Evolutionary conservation across 2,329 filamentous ascomycete species (phyloP), one percentile per base, ranked within the genome.

Genomic region (Cryphonectria japonica): DNA sequence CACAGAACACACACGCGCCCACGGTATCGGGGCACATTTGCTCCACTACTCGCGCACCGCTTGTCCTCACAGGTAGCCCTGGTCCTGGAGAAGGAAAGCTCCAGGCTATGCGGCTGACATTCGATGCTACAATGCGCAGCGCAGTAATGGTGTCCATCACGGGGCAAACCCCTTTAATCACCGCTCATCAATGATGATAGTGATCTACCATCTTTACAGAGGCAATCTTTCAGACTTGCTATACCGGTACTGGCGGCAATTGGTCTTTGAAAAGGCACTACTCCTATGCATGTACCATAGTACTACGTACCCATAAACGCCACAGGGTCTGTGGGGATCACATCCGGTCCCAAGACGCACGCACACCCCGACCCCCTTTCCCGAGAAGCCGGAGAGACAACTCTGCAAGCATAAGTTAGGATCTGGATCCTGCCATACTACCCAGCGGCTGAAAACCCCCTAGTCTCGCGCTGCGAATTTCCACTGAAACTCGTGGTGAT

Each of bases 391-490:
- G 11, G 54, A 32, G 26, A 32, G 11, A 8, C 26, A 14, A 2
- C 26, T 29, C 29, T 16, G 39, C 60, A 63, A 39, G 37, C 61
- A 64, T 16, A 41, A 34, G 34, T 29, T n/a, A 39, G 61, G n/a
- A 29, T 43, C 14, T 26, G n/a, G 39, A 46, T 43, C 61, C 61
- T 64, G 39, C 61, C 37, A 26, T 64, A 46, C 61, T 16, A 64
- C 61, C n/a, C 39, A 64, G 61, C 61, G 61, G 61, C 61, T 64
- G 61, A 64, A 64, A 14, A 14, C 39, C 29, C 29, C 61, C 61
- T 64, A n/a, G 61, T 46, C 39, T n/a, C 37, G 7, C 37, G 2
- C 13, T 3, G n/a, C 34, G 22, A 32, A 8, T 34, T n/a, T n/a
- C 29, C 26, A 59, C 54, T 62, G 37, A 39, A 62, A 62, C 60